These are phyloP conservation scores for Striga hermonthica DNA, from an alignment of 305 asterid species.

Conservation along the genomic window DNA sequence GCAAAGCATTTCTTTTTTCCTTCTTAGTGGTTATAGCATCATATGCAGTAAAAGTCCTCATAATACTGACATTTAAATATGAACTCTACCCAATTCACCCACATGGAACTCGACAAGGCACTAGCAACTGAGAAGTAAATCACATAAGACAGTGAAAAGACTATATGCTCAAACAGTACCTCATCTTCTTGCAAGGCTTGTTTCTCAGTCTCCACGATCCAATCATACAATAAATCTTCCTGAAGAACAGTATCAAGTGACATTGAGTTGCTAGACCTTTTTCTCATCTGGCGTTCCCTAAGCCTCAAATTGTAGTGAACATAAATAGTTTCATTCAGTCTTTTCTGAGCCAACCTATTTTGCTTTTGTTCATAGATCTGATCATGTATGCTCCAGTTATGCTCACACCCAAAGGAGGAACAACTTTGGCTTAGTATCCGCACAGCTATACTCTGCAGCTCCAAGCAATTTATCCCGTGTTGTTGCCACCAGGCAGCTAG, in stretches of 20 bases:
- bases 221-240: conserved; percentile 65
- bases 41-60: background rate
- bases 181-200: conserved; percentile 72
- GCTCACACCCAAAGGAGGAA: conserved; percentile 85
- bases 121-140: conserved; percentile 1
- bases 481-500: conserved; percentile 98
- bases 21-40: background rate
- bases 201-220: conserved; percentile 78
- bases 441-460: conserved; percentile 83
- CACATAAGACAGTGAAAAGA: background rate
- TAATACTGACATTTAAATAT: background rate
- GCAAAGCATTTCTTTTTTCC: background rate
- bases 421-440: conserved; percentile 91
- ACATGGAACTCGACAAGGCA: background rate
- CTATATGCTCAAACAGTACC: conserved; percentile 36
- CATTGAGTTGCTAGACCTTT: conserved; percentile 49
- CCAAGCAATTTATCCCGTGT: conserved; percentile 89
- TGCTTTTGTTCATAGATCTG: conserved; percentile 62
- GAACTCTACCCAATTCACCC: background rate
- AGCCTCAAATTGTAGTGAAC: conserved; percentile 90
- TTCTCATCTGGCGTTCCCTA: conserved; percentile 80
- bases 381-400: conserved; percentile 86
- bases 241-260: conserved; percentile 62
- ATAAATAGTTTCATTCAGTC: conserved; percentile 59
- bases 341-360: conserved; percentile 67